Evolutionary conservation across 306 rosid genomes (phyloP).

Genomic region (Dryas drummondii): DNA sequence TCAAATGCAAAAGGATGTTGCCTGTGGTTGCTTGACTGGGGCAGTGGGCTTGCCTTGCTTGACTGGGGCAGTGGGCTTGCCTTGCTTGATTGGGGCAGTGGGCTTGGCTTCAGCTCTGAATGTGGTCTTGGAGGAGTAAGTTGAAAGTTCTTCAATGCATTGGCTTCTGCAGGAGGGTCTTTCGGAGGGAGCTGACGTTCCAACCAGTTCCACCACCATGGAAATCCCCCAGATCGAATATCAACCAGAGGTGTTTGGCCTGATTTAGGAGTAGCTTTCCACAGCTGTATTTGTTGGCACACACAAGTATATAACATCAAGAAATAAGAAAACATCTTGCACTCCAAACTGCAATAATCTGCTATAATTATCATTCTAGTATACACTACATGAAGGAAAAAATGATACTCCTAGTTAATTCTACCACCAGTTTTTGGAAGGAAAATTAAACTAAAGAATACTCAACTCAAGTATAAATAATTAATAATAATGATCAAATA

Average conservation of each 20-base stretch:
- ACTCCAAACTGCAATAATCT: not conserved
- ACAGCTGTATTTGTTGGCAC: conserved; percentile 40
- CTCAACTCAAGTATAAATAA: no score
- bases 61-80: conserved; percentile 63
- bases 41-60: conserved; percentile 61
- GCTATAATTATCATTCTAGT: not conserved
- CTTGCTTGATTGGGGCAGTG: conserved; percentile 55
- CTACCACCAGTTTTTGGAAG: no score
- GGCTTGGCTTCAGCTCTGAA: conserved; percentile 66
- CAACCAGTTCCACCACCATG: conserved; percentile 99
- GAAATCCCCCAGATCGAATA: conserved; percentile 59
- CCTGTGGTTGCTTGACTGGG: conserved; percentile 51
- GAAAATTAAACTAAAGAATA: no score
- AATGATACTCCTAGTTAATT: no score
- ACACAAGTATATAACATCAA: not conserved
- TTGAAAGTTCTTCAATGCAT: conserved; percentile 56
- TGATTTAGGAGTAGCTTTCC: conserved; percentile 82
- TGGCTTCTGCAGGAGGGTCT: conserved; percentile 51
- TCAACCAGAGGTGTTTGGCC: conserved; percentile 56
- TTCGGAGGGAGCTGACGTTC: conserved; percentile 66
- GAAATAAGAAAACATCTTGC: not conserved
- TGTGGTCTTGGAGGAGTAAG: conserved; percentile 75
- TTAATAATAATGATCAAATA: no score
- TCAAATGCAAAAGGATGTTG: conserved; percentile 51
- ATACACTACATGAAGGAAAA: not conserved